Percentiles rank a stretch among this genome's conserved stretches.
Conservation (phyloP, 2,329 filamentous ascomycete genomes). For the Paramyrothecium sp. region DNA sequence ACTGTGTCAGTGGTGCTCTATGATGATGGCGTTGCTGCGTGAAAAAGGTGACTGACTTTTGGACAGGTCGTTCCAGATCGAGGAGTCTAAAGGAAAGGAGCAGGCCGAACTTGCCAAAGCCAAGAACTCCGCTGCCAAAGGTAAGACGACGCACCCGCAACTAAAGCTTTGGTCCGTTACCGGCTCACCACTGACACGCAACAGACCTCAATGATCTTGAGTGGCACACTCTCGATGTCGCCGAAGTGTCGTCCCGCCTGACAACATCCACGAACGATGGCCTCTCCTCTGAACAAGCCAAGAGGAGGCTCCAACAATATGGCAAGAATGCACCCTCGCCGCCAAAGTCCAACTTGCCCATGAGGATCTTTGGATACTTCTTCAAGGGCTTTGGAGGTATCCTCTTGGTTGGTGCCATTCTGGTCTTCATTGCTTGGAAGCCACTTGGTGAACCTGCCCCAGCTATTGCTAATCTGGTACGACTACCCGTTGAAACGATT, state of each 20-base stretch:
- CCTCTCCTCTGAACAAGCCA: slow-evolving; percentile 57
- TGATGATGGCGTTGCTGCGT: neutral
- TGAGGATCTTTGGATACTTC: slow-evolving; percentile 65
- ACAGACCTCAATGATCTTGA: slow-evolving; percentile 62
- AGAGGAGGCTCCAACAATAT: slow-evolving; percentile 54
- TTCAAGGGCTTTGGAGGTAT: slow-evolving; percentile 77
- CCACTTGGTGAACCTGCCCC: slow-evolving; percentile 68
- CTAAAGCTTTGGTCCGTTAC: neutral
- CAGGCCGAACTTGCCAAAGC: slow-evolving; percentile 34
- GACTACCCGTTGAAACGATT: neutral
- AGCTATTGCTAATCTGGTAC: slow-evolving; percentile 59
- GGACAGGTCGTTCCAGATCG: slow-evolving; percentile 52
- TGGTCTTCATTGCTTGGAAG: slow-evolving; percentile 77
- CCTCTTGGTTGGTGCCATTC: slow-evolving; percentile 63
- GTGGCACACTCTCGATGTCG: slow-evolving; percentile 61
- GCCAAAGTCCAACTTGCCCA: slow-evolving; percentile 58
- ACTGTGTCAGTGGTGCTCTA: slow-evolving; percentile 40
- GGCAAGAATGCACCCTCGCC: slow-evolving; percentile 67
- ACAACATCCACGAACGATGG: slow-evolving; percentile 55
- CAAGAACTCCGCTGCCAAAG: slow-evolving; percentile 43
- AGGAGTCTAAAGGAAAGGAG: slow-evolving; percentile 49
- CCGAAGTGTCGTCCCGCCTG: slow-evolving; percentile 60
- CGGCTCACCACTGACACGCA: neutral
- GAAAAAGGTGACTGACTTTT: slow-evolving; percentile 2
- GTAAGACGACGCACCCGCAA: slow-evolving; percentile 19